These are phyloP conservation scores for Colletotrichum paranaense DNA, from an alignment of 2,329 filamentous ascomycete genomes.

Conservation along the genomic window DNA sequence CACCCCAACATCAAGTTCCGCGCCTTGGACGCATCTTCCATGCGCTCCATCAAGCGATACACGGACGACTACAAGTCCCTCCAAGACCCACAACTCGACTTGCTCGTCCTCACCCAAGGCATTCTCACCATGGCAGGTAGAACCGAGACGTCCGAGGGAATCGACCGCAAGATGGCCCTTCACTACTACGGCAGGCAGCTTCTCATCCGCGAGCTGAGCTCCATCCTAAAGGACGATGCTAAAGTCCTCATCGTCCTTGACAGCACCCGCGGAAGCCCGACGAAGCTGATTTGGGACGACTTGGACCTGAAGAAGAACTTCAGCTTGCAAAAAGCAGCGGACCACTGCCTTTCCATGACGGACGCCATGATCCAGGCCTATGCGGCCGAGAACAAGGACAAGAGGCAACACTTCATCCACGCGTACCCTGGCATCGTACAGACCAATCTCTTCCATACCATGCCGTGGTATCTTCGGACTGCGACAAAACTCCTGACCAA, in stretches of 20 bases:
- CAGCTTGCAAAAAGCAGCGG: conserved; percentile 45
- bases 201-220: conserved; percentile 53
- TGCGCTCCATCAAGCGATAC: conserved; percentile 48
- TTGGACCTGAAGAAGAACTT: conserved; percentile 51
- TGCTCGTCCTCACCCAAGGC: conserved; percentile 53
- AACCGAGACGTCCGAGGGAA: conserved; percentile 55
- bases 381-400: conserved; percentile 42
- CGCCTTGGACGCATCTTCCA: conserved; percentile 46
- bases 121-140: conserved; percentile 48
- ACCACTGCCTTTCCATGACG: conserved; percentile 53
- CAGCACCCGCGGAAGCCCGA: conserved; percentile 43
- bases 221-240: conserved; percentile 47
- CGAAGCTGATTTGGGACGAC: conserved; percentile 50
- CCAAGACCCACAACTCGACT: conserved; percentile 45
- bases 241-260: conserved; percentile 54
- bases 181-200: conserved; percentile 59
- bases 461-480: conserved; percentile 46
- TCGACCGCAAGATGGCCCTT: conserved; percentile 57
- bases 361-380: conserved; percentile 50
- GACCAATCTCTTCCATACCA: conserved; percentile 42
- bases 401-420: conserved; percentile 50
- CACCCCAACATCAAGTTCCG: conserved; percentile 48
- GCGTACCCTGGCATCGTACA: conserved; percentile 52
- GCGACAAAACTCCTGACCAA: conserved; percentile 22
- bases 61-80: conserved; percentile 41